Evolutionary conservation across 2,329 filamentous ascomycete species (phyloP), one percentile per base, ranked within the genome.

Genomic region (Arthrobotrys iridis): DNA sequence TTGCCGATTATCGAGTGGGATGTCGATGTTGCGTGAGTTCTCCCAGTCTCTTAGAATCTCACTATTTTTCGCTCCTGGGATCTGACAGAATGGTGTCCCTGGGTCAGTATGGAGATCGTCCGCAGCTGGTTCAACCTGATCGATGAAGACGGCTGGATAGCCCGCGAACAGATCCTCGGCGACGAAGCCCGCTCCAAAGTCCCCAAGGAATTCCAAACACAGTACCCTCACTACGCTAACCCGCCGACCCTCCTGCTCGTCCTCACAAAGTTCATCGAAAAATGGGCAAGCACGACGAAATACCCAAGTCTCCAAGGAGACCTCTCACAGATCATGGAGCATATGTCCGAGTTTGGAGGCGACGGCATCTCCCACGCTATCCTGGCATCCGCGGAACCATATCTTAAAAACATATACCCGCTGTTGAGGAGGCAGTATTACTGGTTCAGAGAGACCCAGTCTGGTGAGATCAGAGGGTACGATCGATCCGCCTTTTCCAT

Each of bases 141-240:
- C 88, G 95, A 99, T 78, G 91, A 95, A 13, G 93, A 98, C 81
- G 95, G 95, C 63, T 99, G 95, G 95, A 98, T 99, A 81, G 92
- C 90, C 2, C 90, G 95, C 59, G 95, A 99, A 84, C 93, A 97
- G 83, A 98, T 99, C 73, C 87, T 99, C 1, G 95, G 95, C 1
- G 83, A 87, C 1, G 95, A 99, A 83, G 95, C 95, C 50, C 89
- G 94, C 77, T 97, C 91, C 86, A 98, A 97, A 83, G 95, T 99
- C 1, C 95, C 95, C 0, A 82, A 86, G 3, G 93, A 98, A 82
- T 99, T 99, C 82, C 93, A 96, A 80, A 88, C 93, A 11, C 95
- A 98, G 81, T 98, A 98, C 81, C 94, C 95, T 22, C 93, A 98
- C 82, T 97, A 97, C 80, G 95, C 95, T 59, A 99, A 99, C 82